phyloP scores from a whole-genome alignment of 805 yeast species.

The Pichia sporocuriosa region DNA sequence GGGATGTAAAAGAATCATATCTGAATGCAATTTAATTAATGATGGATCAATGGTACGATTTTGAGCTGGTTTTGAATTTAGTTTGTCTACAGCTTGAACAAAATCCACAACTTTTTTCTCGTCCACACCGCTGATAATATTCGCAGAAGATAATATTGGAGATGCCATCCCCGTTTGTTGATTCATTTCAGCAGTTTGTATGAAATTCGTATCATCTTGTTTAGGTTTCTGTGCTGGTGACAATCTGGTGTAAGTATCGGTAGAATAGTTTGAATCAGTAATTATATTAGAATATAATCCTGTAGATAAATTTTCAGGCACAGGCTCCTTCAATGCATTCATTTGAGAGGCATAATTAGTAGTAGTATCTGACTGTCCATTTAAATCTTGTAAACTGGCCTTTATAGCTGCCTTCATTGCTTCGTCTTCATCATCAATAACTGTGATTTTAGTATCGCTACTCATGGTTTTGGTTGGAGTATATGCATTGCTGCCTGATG shows the following conservation, averaged over 20 bases:
- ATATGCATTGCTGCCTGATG: slow-evolving; percentile 15
- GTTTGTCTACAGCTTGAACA: slow-evolving; percentile 54
- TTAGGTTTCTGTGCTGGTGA: not conserved
- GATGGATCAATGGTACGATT: slow-evolving; percentile 37
- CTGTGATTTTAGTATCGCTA: not conserved
- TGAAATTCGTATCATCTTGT: no score
- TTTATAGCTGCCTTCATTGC: slow-evolving; percentile 92
- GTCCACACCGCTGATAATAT: slow-evolving; percentile 48
- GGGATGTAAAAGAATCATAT: slow-evolving; percentile 58
- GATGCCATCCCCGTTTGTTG: not conserved
- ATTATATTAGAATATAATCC: slow-evolving; percentile 26
- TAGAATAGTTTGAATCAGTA: slow-evolving; percentile 4
- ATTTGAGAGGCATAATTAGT: not conserved
- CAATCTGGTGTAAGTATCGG: no score
- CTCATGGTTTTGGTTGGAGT: slow-evolving; percentile 3
- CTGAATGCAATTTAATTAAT: slow-evolving; percentile 51
- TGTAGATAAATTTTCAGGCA: slow-evolving; percentile 14
- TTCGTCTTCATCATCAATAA: slow-evolving; percentile 47
- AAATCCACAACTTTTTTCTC: slow-evolving; percentile 65
- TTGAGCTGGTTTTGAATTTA: slow-evolving; percentile 36
- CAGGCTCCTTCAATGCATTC: slow-evolving; percentile 5
- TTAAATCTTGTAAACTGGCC: slow-evolving; percentile 76
- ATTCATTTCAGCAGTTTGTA: no score
- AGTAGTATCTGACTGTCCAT: slow-evolving; percentile 20
- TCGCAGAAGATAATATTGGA: not conserved